phyloP scores from a whole-genome alignment of 768 basidiomycete genomes.

The Flagelloscypha sp. region DNA sequence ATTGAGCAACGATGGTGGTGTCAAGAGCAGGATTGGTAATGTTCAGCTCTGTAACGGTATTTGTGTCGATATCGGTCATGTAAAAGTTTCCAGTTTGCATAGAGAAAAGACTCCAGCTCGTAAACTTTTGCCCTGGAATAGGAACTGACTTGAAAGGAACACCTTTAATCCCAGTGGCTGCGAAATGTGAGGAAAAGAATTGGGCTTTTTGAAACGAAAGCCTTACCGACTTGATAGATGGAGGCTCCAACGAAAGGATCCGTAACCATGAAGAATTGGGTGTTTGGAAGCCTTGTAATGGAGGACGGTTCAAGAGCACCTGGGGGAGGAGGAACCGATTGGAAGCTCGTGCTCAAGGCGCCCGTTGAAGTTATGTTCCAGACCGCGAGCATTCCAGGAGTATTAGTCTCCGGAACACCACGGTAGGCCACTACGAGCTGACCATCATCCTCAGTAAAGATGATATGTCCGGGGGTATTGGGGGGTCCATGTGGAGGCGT shows the following conservation, averaged over 20 bases:
- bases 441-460: conserved; percentile 22
- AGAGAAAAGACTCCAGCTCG: conserved; percentile 37
- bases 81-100: conserved; percentile 36
- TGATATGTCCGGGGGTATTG: conserved; percentile 19
- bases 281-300: too few relatives aligned
- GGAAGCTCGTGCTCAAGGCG: conserved; percentile 19
- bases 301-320: conserved; percentile 24
- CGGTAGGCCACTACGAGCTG: conserved; percentile 23
- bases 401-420: conserved; percentile 16
- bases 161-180: too few relatives aligned
- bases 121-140: conserved; percentile 31
- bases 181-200: too few relatives aligned
- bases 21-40: too few relatives aligned
- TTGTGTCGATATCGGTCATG: conserved; percentile 33
- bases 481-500: conserved; percentile 21
- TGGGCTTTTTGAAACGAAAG: too few relatives aligned
- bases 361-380: conserved; percentile 23
- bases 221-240: too few relatives aligned
- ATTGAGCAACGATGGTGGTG: too few relatives aligned
- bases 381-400: conserved; percentile 23
- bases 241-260: too few relatives aligned
- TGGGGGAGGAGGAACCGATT: conserved; percentile 12
- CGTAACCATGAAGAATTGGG: too few relatives aligned
- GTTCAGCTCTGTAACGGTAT: conserved; percentile 35
- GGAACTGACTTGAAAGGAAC: too few relatives aligned